These are phyloP conservation scores for Parasitella parasitica DNA, from an alignment of 371 early-diverging fungal genomes.

Conservation along the genomic window DNA sequence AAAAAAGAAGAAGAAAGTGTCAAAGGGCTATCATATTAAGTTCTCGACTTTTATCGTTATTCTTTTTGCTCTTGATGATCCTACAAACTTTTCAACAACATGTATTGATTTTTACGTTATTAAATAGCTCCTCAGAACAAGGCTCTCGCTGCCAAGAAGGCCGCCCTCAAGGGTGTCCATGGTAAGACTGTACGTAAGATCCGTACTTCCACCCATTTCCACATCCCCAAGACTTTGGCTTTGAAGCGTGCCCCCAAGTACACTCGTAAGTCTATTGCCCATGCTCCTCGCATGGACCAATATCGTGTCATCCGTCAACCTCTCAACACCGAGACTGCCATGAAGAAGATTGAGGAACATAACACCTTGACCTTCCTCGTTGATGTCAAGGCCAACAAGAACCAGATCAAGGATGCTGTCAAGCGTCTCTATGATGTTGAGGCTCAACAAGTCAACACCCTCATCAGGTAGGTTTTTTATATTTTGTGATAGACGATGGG, in stretches of 20 bases:
- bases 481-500: too few relatives aligned
- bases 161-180: constrained; percentile 85
- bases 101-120: too few relatives aligned
- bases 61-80: too few relatives aligned
- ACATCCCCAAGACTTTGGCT: constrained; percentile 90
- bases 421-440: constrained; percentile 94
- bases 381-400: constrained; percentile 96
- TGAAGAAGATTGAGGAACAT: constrained; percentile 98
- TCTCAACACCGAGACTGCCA: constrained; percentile 96
- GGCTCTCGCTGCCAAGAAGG: constrained; percentile 78
- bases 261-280: constrained; percentile 83
- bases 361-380: constrained; percentile 98
- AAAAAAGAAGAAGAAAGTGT: too few relatives aligned
- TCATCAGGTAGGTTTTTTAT: constrained; percentile 57
- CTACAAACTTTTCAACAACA: too few relatives aligned
- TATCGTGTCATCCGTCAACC: constrained; percentile 90
- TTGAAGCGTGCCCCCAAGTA: constrained; percentile 88
- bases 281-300: constrained; percentile 74
- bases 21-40: too few relatives aligned
- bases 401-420: constrained; percentile 96
- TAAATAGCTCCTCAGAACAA: constrained; percentile 26
- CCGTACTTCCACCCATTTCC: constrained; percentile 89
- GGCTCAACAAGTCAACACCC: constrained; percentile 94
- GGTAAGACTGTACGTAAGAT: constrained; percentile 80
- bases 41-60: too few relatives aligned